Evolutionary conservation across 345 rosid species (phyloP), one percentile per base, ranked within the genome.

Genomic region (Adansonia digitata): DNA sequence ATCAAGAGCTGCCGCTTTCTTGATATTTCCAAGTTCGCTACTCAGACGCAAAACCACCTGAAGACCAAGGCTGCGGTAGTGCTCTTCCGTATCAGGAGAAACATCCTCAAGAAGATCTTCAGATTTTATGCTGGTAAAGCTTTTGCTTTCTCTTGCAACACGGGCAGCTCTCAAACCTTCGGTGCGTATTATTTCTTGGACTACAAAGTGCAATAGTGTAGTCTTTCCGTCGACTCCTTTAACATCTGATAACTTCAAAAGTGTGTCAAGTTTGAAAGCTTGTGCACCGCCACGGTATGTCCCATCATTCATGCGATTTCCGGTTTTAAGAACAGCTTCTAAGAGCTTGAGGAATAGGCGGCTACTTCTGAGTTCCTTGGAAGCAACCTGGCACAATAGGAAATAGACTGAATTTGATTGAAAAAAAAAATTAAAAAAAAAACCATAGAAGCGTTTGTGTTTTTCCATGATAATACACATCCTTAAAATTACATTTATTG

Each of bases 261-360:
- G 98, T 8, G 99, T 93, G 82, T 95, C 98, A 24, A 95, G 98
- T 84, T 93, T 95, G 79, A 95, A 95, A 26, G 99, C 98, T 81
- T 87, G 97, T 20, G 99, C 99, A 57, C 94, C 91, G 37, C 99
- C 99, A 43, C 99, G 91, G 74, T 90, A 95, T 46, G 99, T 95
- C 55, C 99, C 99, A 84, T 88, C 86, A 71, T 95, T 95, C 99
- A 95, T 95, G 52, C 99, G 89, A 78, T 95, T 95, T 76, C 99
- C 99, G 7, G 99, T 95, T 83, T 95, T 95, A 14, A 95, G 97
- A 84, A 95, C 98, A 65, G 99, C 99, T 84, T 95, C 99, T 72
- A 95, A 83, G 70, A 95, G 92, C 87, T 93, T 95, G 77, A 91
- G 88, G 90, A 95, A 95, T 80, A 95, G 77, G 67, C 97, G 80